Percentiles rank a stretch among this genome's conserved stretches.
Conservation (phyloP, 2,329 filamentous ascomycete genomes). For the Aspergillus unguis region DNA sequence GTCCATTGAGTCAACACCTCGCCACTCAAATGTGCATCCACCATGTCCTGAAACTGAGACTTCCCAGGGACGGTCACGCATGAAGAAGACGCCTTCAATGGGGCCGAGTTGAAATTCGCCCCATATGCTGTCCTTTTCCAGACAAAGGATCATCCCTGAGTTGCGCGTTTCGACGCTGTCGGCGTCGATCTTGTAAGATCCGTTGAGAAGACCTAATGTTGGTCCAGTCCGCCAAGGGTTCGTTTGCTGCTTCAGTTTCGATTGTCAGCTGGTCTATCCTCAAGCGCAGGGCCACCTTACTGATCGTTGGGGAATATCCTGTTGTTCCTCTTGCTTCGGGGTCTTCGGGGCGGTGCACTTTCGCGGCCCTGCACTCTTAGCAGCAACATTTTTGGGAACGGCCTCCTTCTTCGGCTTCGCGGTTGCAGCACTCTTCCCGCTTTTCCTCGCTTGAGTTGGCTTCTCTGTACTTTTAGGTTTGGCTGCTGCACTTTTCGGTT, state of each 20-base stretch:
- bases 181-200: constrained; percentile 10
- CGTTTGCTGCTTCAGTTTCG: neutral
- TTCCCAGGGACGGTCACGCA: constrained; percentile 3
- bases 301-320: no score
- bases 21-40: constrained; percentile 8
- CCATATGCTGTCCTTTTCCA: constrained; percentile 6
- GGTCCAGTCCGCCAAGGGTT: neutral
- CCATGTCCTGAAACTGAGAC: neutral
- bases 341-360: neutral
- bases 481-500: neutral
- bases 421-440: neutral
- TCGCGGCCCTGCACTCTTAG: neutral
- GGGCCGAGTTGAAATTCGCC: constrained; percentile 6
- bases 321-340: neutral
- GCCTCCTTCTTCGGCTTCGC: neutral
- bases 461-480: neutral
- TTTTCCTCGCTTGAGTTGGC: neutral
- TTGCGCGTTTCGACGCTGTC: neutral
- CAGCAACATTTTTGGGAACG: neutral
- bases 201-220: constrained; percentile 4
- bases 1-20: neutral
- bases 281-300: no score
- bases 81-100: constrained; percentile 9
- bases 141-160: constrained; percentile 7
- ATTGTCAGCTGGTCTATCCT: neutral